Evolutionary conservation across 306 rosid species (phyloP).

Genomic region (Medicago ruthenica): DNA sequence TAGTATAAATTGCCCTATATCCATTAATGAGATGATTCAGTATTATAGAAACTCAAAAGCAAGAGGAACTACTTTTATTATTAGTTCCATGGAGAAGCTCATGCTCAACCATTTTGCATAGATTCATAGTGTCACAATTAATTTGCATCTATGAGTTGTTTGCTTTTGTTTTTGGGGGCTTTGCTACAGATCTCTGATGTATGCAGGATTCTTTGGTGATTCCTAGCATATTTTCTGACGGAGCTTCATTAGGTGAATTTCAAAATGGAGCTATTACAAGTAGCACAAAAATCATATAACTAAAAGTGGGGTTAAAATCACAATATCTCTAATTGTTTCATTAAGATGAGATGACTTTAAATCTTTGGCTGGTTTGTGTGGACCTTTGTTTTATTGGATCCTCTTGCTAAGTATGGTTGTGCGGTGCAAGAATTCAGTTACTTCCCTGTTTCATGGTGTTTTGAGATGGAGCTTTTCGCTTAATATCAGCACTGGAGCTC

Average conservation of each 20-base stretch:
- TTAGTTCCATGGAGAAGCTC: slow-evolving; percentile 76
- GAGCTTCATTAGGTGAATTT: slow-evolving; percentile 54
- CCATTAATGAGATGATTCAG: slow-evolving; percentile 56
- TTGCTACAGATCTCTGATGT: slow-evolving; percentile 58
- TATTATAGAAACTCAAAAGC: slow-evolving; percentile 16
- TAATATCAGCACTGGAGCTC: slow-evolving; percentile 57
- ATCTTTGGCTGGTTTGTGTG: slow-evolving; percentile 53
- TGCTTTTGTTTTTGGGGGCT: slow-evolving; percentile 81
- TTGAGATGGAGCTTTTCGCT: slow-evolving; percentile 55
- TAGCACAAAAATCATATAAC: slow-evolving; percentile 55
- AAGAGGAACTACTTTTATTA: slow-evolving; percentile 35
- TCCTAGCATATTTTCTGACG: slow-evolving; percentile 54
- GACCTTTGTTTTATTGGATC: slow-evolving; percentile 48
- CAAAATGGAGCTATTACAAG: slow-evolving; percentile 55
- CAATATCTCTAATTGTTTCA: slow-evolving; percentile 49
- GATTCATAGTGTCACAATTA: slow-evolving; percentile 63
- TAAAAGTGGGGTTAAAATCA: slow-evolving; percentile 57
- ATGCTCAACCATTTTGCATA: slow-evolving; percentile 60
- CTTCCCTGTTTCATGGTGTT: slow-evolving; percentile 52
- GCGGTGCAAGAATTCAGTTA: slow-evolving; percentile 51
- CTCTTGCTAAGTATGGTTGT: slow-evolving; percentile 56
- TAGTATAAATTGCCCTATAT: slow-evolving; percentile 49
- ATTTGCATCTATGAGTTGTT: slow-evolving; percentile 65
- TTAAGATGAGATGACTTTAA: slow-evolving; percentile 53
- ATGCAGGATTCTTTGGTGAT: slow-evolving; percentile 54